phyloP scores from a whole-genome alignment of 208 protist species.

The Endotrypanum monterogeii region DNA sequence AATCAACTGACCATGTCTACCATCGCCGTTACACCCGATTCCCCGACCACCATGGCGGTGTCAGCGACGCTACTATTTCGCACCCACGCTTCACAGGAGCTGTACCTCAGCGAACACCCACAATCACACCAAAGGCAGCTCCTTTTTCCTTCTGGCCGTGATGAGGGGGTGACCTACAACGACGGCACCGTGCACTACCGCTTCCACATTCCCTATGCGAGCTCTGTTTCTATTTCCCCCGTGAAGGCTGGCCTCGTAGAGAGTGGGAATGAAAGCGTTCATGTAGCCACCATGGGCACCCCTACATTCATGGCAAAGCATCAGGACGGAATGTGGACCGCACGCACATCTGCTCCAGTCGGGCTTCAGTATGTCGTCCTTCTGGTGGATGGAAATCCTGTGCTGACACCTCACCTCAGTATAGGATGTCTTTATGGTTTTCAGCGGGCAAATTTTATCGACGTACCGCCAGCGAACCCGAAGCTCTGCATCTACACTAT shows the following conservation, averaged over 20 bases:
- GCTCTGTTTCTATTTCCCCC: conserved; percentile 14
- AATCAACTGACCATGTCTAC: conserved; percentile 10
- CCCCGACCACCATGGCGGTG: neutral
- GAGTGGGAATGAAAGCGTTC: neutral
- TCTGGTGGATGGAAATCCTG: conserved; percentile 32
- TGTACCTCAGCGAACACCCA: neutral
- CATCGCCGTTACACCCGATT: neutral
- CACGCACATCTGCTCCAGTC: neutral
- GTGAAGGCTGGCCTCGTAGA: neutral
- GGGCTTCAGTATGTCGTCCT: conserved; percentile 36
- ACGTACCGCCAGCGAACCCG: conserved; percentile 26
- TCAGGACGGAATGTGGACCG: conserved; percentile 23
- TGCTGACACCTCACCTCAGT: conserved; percentile 32
- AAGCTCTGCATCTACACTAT: conserved; percentile 9
- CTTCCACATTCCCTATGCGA: conserved; percentile 25
- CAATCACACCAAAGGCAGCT: conserved; percentile 3
- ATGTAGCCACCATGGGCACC: conserved; percentile 2
- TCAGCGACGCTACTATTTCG: neutral
- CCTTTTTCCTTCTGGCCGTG: neutral
- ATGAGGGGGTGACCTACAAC: conserved; percentile 24
- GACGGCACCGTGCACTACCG: conserved; percentile 26
- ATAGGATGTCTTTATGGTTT: conserved; percentile 25
- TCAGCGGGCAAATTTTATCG: conserved; percentile 37
- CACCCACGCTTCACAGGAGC: neutral
- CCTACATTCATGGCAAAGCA: neutral